Evolutionary conservation across 805 yeast genomes (phyloP).

Genomic region (Ogataea glucozyma): DNA sequence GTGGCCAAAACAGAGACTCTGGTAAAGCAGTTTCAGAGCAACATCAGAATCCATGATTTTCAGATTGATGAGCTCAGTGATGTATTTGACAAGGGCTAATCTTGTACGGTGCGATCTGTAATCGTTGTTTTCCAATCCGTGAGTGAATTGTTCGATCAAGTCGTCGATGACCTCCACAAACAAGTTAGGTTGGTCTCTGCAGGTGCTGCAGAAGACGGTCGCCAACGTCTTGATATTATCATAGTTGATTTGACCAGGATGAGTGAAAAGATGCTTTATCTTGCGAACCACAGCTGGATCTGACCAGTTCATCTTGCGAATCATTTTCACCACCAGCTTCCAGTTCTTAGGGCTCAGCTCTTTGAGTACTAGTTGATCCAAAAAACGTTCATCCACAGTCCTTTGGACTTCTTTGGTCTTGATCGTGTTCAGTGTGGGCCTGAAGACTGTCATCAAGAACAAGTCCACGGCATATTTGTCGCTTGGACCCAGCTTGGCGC

Average conservation of each 20-base stretch:
- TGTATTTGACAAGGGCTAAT: conserved; percentile 58
- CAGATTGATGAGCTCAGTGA: conserved; percentile 57
- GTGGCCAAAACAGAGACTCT: conserved; percentile 66
- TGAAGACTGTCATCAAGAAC: conserved; percentile 54
- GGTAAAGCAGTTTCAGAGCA: conserved; percentile 53
- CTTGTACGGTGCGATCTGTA: conserved; percentile 60
- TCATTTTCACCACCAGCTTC: conserved; percentile 36
- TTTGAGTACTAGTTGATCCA: conserved; percentile 49
- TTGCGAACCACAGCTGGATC: conserved; percentile 36
- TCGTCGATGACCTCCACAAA: conserved; percentile 56
- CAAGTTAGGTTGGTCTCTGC: conserved; percentile 41
- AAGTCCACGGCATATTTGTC: conserved; percentile 61
- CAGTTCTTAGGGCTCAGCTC: conserved; percentile 46
- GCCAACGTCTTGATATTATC: conserved; percentile 56
- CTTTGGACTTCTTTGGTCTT: conserved; percentile 26
- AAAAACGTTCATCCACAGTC: conserved; percentile 49
- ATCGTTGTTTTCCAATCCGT: conserved; percentile 67
- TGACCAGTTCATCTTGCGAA: conserved; percentile 49
- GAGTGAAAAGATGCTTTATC: conserved; percentile 46
- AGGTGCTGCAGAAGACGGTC: conserved; percentile 41
- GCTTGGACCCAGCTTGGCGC: conserved; percentile 49
- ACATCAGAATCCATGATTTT: conserved; percentile 47
- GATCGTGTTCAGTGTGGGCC: conserved; percentile 47
- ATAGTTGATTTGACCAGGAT: conserved; percentile 62
- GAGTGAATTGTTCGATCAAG: conserved; percentile 58